Base-by-base conservation (phyloP, 192 early-diverging fungal species). In the Paraglomus brasilianum region DNA sequence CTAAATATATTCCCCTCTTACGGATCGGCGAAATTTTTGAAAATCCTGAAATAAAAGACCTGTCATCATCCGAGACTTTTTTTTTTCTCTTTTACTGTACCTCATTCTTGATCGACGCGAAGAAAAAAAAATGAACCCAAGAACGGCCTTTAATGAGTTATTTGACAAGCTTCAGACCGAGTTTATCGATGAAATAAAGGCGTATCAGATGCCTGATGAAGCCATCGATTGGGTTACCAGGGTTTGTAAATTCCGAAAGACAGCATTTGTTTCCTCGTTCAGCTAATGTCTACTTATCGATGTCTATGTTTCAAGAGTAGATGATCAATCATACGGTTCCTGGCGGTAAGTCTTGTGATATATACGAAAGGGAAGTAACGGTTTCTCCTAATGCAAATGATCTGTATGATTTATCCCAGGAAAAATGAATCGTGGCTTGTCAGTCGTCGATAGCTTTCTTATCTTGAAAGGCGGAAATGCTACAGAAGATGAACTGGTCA, bases 351-450 rank as follows among this genome's bases (percentile, higher is more conserved):
- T 40, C 4, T 55, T 5, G 55, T 45, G 9, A 19, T 13, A 19
- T 36, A 21, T 22, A 19, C 24, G 17, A n/a, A 17, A 73, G 13
- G 0, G 7, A 36, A 21, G 0, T 52, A 43, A 15, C 36, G 2
- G 24, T 40, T 11, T 52, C 8, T 10, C 15, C 9, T 42, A 68
- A 64, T 19, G 30, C 19, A 60, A 17, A 38, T 67, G 30, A 42
- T 56, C 42, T 8, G 21, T 45, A 19, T 41, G 21, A 60, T 56
- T 19, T 40, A 8, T 30, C 19, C 11, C 56, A 88, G 95, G 94
- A 74, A 99, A 99, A 83, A 88, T 98, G 87, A 99, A 99, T 90
- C 92, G 97, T 77, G 97, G 97, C 24, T 79, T 98, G 58, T 93
- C 95, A 4, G 97, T 99, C 15, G 89, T 92, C 30, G 93, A 95